Evolutionary conservation across 345 rosid species (phyloP), one percentile per base, ranked within the genome.

Genomic region (Noccaea caerulescens): DNA sequence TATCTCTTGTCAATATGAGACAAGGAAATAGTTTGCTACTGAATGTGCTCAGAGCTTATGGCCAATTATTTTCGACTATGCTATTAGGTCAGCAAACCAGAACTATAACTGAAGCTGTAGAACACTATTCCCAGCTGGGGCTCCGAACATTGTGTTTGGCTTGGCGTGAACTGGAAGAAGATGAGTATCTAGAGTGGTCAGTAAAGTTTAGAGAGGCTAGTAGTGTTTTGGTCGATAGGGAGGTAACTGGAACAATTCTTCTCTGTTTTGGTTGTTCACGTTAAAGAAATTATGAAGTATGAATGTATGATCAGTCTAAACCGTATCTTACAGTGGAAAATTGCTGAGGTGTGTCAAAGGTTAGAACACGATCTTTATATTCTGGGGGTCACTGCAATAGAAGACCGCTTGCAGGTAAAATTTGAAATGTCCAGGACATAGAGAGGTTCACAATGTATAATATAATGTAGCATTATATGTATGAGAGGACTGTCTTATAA

Each of bases 91-190:
- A 88, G 76, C 99, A 91, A 77, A 88, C 93, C 23, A 83, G 96
- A 80, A 84, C 75, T 73, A 80, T 84, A 81, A 63, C 46, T 75
- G 98, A 94, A 77, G 97, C 98, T 65, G 93, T 89, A 25, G 99
- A 94, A 14, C 93, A 91, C 63, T 94, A 89, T 88, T 77, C 93
- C 64, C 96, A 89, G 75, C 70, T 88, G 82, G 99, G 99, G 58
- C 84, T 94, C 50, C 98, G 96, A 45, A 94, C 96, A 44, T 84
- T 94, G 75, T 94, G 96, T 82, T 71, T 94, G 88, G 98, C 99
- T 69, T 91, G 95, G 87, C 87, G 99, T 66, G 99, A 89, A 79
- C 58, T 94, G 58, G 80, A 81, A 80, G 90, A 86, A 69, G 82
- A 87, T 58, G 98, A 94, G 81, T 94, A 89, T 83, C 80, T 60